Percentiles rank a stretch among this genome's conserved stretches.
phyloP scores from a whole-genome alignment of 2,329 filamentous ascomycete genomes.

The Aspergillus sp. region DNA sequence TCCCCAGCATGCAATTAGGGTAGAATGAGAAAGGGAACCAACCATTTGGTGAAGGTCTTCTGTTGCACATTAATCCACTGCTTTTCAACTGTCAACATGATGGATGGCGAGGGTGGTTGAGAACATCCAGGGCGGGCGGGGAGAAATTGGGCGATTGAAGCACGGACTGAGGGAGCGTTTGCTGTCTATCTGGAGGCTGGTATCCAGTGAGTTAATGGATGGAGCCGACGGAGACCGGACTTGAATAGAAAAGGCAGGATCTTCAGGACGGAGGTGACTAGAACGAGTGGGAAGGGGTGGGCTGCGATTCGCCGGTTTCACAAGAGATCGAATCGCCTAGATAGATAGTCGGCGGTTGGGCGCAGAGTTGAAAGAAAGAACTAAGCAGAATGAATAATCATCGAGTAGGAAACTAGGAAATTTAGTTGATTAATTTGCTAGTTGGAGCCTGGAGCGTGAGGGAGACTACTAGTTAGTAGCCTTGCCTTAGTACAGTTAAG shows the following conservation, averaged over 20 bases:
- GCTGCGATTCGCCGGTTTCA: conserved; percentile 10
- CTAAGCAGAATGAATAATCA: not conserved
- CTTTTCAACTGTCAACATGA: conserved; percentile 58
- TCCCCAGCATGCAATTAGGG: not conserved
- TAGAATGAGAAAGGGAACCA: conserved; percentile 11
- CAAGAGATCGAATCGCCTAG: not conserved
- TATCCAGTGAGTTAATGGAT: conserved; percentile 8
- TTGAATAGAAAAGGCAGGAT: conserved; percentile 23
- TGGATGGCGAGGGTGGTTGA: conserved; percentile 24
- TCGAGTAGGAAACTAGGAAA: too few species aligned
- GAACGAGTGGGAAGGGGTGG: not conserved
- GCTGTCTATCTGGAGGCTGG: not conserved
- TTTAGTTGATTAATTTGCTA: not conserved
- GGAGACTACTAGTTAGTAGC: too few species aligned
- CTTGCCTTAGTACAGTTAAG: too few species aligned
- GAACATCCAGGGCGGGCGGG: conserved; percentile 34
- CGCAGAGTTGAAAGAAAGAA: not conserved
- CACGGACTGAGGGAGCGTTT: conserved; percentile 10
- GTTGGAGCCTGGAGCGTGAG: too few species aligned
- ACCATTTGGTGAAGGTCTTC: conserved; percentile 99
- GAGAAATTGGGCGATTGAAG: conserved; percentile 5
- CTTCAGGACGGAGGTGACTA: conserved; percentile 16
- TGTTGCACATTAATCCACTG: conserved; percentile 80
- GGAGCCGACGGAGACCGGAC: conserved; percentile 14
- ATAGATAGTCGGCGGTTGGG: not conserved